Evolutionary conservation across 2,329 filamentous ascomycete genomes (phyloP).

Genomic region (Sarocladium oryzae): DNA sequence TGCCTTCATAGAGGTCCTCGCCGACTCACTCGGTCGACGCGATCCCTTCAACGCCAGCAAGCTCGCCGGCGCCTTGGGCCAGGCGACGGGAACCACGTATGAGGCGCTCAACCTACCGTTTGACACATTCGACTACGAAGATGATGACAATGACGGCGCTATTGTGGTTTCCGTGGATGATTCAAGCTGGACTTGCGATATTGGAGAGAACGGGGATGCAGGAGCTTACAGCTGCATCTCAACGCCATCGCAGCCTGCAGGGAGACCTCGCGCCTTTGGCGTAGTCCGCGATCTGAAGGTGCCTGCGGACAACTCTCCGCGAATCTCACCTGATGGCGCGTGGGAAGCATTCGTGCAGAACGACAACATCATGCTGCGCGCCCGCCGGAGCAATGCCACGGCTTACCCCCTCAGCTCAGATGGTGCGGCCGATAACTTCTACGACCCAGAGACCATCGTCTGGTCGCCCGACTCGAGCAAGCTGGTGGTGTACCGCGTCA

Average conservation of each 20-base stretch:
- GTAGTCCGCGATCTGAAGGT: constrained; percentile 10
- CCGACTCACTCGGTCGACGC: constrained; percentile 10
- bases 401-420: constrained; percentile 6
- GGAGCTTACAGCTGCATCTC: constrained; percentile 1
- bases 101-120: constrained; percentile 9
- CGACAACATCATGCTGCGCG: constrained; percentile 8
- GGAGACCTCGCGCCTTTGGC: constrained; percentile 10
- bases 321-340: constrained; percentile 3
- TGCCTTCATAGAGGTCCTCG: constrained; percentile 9
- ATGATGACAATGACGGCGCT: constrained; percentile 8
- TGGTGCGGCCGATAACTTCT: constrained; percentile 10
- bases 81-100: constrained; percentile 6
- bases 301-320: constrained; percentile 10
- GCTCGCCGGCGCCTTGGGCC: constrained; percentile 7
- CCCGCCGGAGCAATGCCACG: constrained; percentile 8
- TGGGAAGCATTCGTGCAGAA: constrained; percentile 10
- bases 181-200: constrained; percentile 8
- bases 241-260: constrained; percentile 3
- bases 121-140: constrained; percentile 7
- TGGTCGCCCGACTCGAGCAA: constrained; percentile 11
- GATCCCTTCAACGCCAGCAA: constrained; percentile 9
- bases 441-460: constrained; percentile 11
- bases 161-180: constrained; percentile 8
- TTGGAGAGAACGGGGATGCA: constrained; percentile 9
- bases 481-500: constrained; percentile 10